These are phyloP conservation scores for Backusella westeae DNA, from an alignment of 192 early-diverging fungal species.

Conservation along the genomic window DNA sequence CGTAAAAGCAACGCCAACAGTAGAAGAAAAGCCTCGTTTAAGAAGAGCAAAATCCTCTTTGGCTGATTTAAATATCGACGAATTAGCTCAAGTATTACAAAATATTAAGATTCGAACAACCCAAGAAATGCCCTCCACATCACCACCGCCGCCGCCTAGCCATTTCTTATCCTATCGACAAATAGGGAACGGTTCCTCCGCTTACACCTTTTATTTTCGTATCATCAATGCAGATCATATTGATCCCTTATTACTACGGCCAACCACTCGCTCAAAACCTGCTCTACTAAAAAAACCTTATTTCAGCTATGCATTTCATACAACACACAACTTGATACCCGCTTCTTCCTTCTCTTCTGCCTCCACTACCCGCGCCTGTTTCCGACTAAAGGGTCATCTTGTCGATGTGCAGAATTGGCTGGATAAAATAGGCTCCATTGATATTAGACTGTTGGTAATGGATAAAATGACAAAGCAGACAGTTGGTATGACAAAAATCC, in stretches of 20 bases:
- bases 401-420: constrained; percentile 30
- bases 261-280: background rate
- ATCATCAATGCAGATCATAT: constrained; percentile 31
- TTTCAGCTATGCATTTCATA: constrained; percentile 30
- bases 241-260: constrained; percentile 7
- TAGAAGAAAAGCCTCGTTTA: background rate
- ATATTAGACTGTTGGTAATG: constrained; percentile 9
- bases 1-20: background rate
- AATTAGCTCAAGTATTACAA: constrained; percentile 9
- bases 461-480: constrained; percentile 12
- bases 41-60: constrained; percentile 15
- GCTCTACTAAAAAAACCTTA: constrained; percentile 14
- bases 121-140: background rate
- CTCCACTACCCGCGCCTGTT: constrained; percentile 12
- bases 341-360: constrained; percentile 18
- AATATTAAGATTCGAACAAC: constrained; percentile 4
- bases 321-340: constrained; percentile 14
- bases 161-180: constrained; percentile 24
- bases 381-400: constrained; percentile 27
- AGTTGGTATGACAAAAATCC: background rate
- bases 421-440: constrained; percentile 3
- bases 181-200: constrained; percentile 27
- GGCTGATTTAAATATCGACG: constrained; percentile 15
- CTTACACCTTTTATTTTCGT: constrained; percentile 32
- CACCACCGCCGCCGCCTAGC: background rate